Percentiles rank a stretch among this genome's conserved stretches.
Evolutionary conservation across 2,329 filamentous ascomycete species (phyloP).

Genomic region (Sordariomycetes sp.): DNA sequence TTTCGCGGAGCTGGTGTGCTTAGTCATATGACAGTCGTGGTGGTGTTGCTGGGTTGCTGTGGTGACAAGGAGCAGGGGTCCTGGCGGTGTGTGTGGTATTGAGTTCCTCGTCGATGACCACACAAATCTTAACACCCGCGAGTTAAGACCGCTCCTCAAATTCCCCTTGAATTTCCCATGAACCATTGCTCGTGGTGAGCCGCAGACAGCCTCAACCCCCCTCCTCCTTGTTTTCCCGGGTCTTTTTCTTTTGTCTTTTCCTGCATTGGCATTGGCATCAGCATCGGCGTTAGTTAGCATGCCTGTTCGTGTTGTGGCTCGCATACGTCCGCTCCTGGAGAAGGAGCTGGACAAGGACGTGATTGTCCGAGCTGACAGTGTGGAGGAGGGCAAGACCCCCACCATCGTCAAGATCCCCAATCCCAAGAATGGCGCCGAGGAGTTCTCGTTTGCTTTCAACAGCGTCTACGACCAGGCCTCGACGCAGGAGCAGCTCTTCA

Average conservation of each 20-base stretch:
- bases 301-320: constrained; percentile 76
- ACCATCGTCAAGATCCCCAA: constrained; percentile 79
- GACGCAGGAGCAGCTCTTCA: constrained; percentile 78
- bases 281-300: constrained; percentile 17
- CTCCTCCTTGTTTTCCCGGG: constrained; percentile 5
- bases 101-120: neutral
- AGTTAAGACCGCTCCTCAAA: neutral
- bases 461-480: constrained; percentile 73
- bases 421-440: constrained; percentile 81
- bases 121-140: neutral
- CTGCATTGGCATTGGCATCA: constrained; percentile 1
- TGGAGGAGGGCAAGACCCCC: constrained; percentile 45
- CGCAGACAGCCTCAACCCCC: neutral
- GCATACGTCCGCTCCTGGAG: constrained; percentile 78
- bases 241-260: neutral
- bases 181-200: neutral
- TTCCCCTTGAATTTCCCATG: neutral
- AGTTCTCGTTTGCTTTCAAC: constrained; percentile 92
- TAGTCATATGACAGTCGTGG: neutral
- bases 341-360: constrained; percentile 78
- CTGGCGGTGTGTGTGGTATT: neutral
- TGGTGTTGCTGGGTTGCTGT: constrained; percentile 3
- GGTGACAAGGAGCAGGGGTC: constrained; percentile 3
- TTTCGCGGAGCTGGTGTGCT: constrained; percentile 1
- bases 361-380: constrained; percentile 60